These are phyloP conservation scores for Haplosporangium sp. DNA, from an alignment of 371 early-diverging fungal genomes.

Conservation along the genomic window DNA sequence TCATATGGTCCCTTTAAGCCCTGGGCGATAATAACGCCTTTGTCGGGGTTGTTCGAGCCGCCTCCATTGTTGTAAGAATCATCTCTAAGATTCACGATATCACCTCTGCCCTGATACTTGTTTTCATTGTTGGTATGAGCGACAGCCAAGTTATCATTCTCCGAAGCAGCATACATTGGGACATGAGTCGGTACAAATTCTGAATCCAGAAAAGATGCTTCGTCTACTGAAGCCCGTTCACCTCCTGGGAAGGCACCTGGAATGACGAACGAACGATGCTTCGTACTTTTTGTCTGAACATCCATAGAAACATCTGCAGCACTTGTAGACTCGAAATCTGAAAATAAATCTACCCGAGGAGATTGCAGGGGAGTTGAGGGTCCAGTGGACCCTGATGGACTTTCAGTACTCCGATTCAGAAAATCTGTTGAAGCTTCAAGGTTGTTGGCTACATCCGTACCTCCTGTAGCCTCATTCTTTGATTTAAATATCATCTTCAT, in stretches of 20 bases:
- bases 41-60: constrained; percentile 20
- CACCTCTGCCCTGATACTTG: not conserved
- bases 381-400: constrained; percentile 8
- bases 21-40: constrained; percentile 17
- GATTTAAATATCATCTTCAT: constrained; percentile 54
- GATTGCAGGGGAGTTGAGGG: constrained; percentile 20
- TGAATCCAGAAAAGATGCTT: constrained; percentile 1
- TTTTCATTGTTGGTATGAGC: not conserved
- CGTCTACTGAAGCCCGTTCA: constrained; percentile 18
- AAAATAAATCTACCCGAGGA: constrained; percentile 24
- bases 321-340: constrained; percentile 34
- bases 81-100: not conserved
- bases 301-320: constrained; percentile 1
- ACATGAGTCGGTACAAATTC: constrained; percentile 17
- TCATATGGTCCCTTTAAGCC: constrained; percentile 29
- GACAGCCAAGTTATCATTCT: constrained; percentile 28
- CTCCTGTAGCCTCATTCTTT: constrained; percentile 22
- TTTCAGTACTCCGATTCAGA: not conserved
- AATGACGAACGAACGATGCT: constrained; percentile 38
- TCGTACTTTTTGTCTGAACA: constrained; percentile 20
- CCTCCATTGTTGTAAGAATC: not conserved
- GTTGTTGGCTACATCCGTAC: not conserved
- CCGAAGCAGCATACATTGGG: constrained; percentile 43
- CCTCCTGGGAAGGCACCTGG: constrained; percentile 49
- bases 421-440: not conserved